Conservation (phyloP, 768 basidiomycete genomes). For the Sarcomyxa edulis region DNA sequence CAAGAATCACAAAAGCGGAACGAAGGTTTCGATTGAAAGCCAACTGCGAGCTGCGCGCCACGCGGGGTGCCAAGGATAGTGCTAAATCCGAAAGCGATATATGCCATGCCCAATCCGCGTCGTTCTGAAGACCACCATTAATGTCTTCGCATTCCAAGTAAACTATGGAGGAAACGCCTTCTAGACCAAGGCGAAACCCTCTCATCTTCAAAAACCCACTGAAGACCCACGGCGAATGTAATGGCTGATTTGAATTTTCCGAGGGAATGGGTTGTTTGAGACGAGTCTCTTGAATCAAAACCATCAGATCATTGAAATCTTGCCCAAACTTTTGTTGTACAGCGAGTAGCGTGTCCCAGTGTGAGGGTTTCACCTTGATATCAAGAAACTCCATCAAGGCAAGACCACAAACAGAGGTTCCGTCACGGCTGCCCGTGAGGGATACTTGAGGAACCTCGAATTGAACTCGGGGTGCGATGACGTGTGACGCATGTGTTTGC, state of each 20-base stretch:
- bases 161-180: slow-evolving; percentile 66
- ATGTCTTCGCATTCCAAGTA: slow-evolving; percentile 75
- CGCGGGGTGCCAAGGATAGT: slow-evolving; percentile 74
- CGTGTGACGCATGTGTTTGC: slow-evolving; percentile 27
- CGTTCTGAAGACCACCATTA: slow-evolving; percentile 52
- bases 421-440: slow-evolving; percentile 53
- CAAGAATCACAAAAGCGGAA: slow-evolving; percentile 82
- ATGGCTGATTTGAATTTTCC: slow-evolving; percentile 11
- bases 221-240: slow-evolving; percentile 27
- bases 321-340: slow-evolving; percentile 89
- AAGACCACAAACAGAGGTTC: slow-evolving; percentile 42
- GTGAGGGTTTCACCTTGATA: slow-evolving; percentile 70
- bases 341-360: slow-evolving; percentile 78
- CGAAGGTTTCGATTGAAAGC: slow-evolving; percentile 54
- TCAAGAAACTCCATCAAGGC: slow-evolving; percentile 65
- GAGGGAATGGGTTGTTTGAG: slow-evolving; percentile 15
- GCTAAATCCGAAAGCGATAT: slow-evolving; percentile 69
- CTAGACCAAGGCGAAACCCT: slow-evolving; percentile 77
- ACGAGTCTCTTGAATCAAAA: slow-evolving; percentile 60
- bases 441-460: slow-evolving; percentile 63
- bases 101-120: slow-evolving; percentile 53
- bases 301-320: slow-evolving; percentile 78
- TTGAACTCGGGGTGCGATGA: slow-evolving; percentile 43
- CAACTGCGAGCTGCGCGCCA: slow-evolving; percentile 25
- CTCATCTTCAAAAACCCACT: slow-evolving; percentile 59